Evolutionary conservation across 305 asterid species (phyloP).

Genomic region (Fraxinus latifolia): DNA sequence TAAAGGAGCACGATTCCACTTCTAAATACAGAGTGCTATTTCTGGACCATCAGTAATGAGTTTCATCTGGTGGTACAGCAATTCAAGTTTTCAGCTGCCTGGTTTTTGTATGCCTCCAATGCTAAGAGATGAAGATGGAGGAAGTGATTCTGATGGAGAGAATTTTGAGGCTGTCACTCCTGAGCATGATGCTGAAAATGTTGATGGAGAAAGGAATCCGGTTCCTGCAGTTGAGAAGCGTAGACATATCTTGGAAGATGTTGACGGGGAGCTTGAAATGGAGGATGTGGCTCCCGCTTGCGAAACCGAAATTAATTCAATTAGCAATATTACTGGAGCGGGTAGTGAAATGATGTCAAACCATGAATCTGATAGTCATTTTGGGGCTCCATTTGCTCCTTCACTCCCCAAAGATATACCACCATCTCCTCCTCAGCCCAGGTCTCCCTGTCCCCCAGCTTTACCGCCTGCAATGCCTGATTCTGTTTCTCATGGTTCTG

Average conservation of each 20-base stretch:
- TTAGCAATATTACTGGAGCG: conserved; percentile 31
- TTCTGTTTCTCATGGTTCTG: conserved; percentile 36
- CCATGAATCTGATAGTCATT: conserved; percentile 33
- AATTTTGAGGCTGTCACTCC: conserved; percentile 92
- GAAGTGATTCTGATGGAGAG: conserved; percentile 84
- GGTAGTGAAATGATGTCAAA: conserved; percentile 34
- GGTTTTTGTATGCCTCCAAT: conserved; percentile 87
- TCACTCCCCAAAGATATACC: conserved; percentile 45
- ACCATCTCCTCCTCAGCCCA: conserved; percentile 39
- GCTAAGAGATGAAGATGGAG: conserved; percentile 65
- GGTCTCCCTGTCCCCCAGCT: conserved; percentile 34
- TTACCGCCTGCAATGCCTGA: conserved; percentile 38
- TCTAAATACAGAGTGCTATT: neutral
- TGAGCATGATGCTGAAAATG: conserved; percentile 56
- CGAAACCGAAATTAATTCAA: conserved; percentile 44
- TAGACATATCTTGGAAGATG: conserved; percentile 81
- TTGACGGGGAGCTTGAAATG: conserved; percentile 95
- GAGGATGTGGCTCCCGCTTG: conserved; percentile 84
- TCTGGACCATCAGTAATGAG: conserved; percentile 14
- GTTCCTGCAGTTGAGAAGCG: conserved; percentile 55
- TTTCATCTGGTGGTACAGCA: conserved; percentile 47
- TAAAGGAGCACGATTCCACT: neutral
- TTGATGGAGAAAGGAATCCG: conserved; percentile 38
- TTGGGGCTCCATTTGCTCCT: conserved; percentile 37
- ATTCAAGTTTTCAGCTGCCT: conserved; percentile 84